Evolutionary conservation across 805 yeast genomes (phyloP), one percentile per base, ranked within the genome.

Genomic region (Schwanniomyces occidentalis): DNA sequence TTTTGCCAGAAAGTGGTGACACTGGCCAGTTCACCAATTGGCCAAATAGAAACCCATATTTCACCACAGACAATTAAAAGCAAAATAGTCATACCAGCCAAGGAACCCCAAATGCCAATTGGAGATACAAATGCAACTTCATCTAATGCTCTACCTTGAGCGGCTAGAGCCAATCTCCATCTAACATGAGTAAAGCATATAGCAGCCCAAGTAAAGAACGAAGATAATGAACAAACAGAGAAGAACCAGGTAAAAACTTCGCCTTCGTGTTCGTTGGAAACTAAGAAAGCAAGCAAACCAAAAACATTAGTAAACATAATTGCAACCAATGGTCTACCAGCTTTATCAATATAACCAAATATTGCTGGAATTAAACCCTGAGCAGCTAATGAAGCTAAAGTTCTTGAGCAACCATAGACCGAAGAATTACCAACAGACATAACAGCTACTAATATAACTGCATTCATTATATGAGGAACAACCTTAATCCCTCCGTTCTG

Each of bases 361-460:
- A 52, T 40, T 17, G 45, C 42, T n/a, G 90, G 90, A 31, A 80
- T 84, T 49, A 76, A 73, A 7, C 86, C 85, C 58, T 81, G 85
- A 39, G 78, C 80, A 12, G 88, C 82, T 49, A 84, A 63, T 15
- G 86, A 75, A 34, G 78, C 79, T 35, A 84, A 52, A 7, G 87
- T 71, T 69, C 91, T 75, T 32, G 89, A 81, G 41, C 81, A 75
- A n/a, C 82, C 85, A 54, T 73, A 84, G 26, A 82, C 76, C 2
- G 89, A 77, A 16, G 88, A 78, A 65, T 83, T 84, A 46, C 88
- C 89, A 34, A 83, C 90, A 6, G 89, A 82, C 36, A 82, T 59
- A 17, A 84, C 87, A 3, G 90, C 80, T 38, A 83, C 58, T 63
- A 84, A 65, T 46, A 84, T 82, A 27, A 83, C 87, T 14, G 79